Percentiles rank a stretch among this genome's conserved stretches.
Evolutionary conservation across 768 basidiomycete genomes (phyloP).

Genomic region (Russula lepida): DNA sequence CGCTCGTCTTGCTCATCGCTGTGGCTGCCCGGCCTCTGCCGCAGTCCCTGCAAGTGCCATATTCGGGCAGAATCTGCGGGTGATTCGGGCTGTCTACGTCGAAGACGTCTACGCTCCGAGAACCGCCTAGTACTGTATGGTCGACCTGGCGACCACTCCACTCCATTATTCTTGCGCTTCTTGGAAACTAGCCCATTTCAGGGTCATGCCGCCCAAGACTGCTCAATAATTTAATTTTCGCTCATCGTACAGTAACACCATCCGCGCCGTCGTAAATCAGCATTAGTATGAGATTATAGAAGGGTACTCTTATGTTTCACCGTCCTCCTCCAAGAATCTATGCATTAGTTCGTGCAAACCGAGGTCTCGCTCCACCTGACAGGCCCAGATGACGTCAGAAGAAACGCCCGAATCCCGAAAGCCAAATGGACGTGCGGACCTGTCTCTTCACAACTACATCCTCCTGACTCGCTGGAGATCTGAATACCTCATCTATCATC

Average conservation of each 20-base stretch:
- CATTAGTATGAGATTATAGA: background rate
- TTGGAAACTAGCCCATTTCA: background rate
- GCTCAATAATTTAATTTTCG: background rate
- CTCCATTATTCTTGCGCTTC: background rate
- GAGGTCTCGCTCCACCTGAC: slow-evolving; percentile 49
- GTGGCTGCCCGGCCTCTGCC: background rate
- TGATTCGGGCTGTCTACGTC: background rate
- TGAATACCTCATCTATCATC: slow-evolving; percentile 65
- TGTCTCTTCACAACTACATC: slow-evolving; percentile 43
- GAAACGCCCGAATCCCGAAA: background rate
- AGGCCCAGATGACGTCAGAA: background rate
- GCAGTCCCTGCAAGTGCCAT: background rate
- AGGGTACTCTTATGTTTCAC: background rate
- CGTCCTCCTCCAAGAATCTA: slow-evolving; percentile 24
- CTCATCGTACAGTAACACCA: background rate
- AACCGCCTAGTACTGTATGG: background rate
- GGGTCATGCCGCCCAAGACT: background rate
- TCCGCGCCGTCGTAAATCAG: background rate
- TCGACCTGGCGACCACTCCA: background rate
- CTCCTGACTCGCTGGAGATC: slow-evolving; percentile 46
- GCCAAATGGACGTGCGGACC: slow-evolving; percentile 31
- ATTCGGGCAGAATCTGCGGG: background rate
- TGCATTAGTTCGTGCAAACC: slow-evolving; percentile 42
- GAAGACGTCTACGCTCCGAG: background rate
- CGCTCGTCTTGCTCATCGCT: no score